Percentiles rank a stretch among this genome's conserved stretches.
These are phyloP conservation scores for Apocynum venetum DNA, from an alignment of 257 asterid genomes.

Conservation along the genomic window DNA sequence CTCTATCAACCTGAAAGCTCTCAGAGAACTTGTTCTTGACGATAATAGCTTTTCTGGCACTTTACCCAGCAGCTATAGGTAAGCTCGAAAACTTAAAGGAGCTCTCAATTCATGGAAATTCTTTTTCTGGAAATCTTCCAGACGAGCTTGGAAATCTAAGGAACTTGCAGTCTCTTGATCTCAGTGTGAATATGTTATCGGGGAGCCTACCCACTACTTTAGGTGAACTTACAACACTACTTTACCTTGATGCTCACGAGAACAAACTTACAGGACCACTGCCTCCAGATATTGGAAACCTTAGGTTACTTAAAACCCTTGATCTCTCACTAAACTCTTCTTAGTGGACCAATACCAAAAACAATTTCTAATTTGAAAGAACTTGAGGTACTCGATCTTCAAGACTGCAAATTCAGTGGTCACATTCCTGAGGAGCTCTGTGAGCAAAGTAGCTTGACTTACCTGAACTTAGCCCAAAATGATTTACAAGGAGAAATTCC, in stretches of 20 bases:
- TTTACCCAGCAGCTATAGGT: constrained; percentile 48
- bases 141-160: constrained; percentile 46
- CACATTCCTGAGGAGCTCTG: constrained; percentile 50
- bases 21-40: constrained; percentile 59
- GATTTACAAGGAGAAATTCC: constrained; percentile 55
- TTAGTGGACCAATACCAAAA: constrained; percentile 49
- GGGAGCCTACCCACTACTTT: constrained; percentile 56
- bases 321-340: constrained; percentile 52
- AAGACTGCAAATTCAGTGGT: constrained; percentile 48
- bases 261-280: constrained; percentile 51
- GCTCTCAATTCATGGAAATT: constrained; percentile 54
- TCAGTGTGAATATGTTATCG: constrained; percentile 53
- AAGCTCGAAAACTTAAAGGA: constrained; percentile 42
- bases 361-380: constrained; percentile 38
- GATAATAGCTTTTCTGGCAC: constrained; percentile 48
- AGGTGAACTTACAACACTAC: constrained; percentile 40
- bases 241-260: constrained; percentile 39
- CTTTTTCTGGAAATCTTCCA: constrained; percentile 53
- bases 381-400: constrained; percentile 47
- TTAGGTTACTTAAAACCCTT: constrained; percentile 42
- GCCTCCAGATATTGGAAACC: constrained; percentile 44
- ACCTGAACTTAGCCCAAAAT: constrained; percentile 57
- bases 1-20: constrained; percentile 30
- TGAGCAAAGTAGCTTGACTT: constrained; percentile 35
- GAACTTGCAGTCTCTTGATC: constrained; percentile 52